A percentile compares a stretch with the other conserved stretches of the same genome.
Conservation (phyloP, 1,284 basidiomycete genomes). For the Rhodotorula sp. region DNA sequence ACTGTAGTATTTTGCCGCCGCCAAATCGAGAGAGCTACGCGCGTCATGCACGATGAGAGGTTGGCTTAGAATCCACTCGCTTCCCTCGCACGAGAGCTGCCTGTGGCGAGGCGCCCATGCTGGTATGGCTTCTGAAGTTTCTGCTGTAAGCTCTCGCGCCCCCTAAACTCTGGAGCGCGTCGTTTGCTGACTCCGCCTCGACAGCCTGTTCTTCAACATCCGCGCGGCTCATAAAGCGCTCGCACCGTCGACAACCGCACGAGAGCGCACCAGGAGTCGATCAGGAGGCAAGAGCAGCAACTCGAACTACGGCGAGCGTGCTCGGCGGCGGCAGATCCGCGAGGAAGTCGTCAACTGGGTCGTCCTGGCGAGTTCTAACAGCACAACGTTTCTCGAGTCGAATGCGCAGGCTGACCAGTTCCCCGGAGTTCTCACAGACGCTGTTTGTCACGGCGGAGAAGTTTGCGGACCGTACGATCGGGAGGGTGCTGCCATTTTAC, state of each 20-base stretch:
- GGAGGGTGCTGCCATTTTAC: constrained; percentile 29
- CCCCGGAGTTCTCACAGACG: constrained; percentile 1
- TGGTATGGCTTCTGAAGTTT: constrained; percentile 26
- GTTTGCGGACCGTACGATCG: constrained; percentile 18
- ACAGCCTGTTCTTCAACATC: constrained; percentile 20
- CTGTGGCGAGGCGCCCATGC: constrained; percentile 5
- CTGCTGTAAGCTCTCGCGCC: neutral
- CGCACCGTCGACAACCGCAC: neutral
- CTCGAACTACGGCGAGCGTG: neutral
- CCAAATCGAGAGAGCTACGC: too few relatives aligned
- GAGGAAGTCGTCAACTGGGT: constrained; percentile 22
- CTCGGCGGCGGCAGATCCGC: constrained; percentile 14
- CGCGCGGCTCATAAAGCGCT: constrained; percentile 22
- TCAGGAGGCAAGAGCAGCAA: neutral
- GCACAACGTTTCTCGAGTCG: neutral
- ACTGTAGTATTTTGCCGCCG: too few relatives aligned
- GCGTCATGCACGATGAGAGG: too few relatives aligned
- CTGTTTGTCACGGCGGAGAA: constrained; percentile 13
- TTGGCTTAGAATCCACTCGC: too few relatives aligned
- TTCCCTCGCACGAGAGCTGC: too few relatives aligned
- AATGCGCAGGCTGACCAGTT: neutral
- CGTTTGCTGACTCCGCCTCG: neutral
- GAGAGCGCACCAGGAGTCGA: neutral
- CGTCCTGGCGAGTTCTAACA: constrained; percentile 20
- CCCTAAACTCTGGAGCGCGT: neutral